Evolutionary conservation across 176 grass and related monocot genomes (phyloP).

Genomic region (Secale cereale): DNA sequence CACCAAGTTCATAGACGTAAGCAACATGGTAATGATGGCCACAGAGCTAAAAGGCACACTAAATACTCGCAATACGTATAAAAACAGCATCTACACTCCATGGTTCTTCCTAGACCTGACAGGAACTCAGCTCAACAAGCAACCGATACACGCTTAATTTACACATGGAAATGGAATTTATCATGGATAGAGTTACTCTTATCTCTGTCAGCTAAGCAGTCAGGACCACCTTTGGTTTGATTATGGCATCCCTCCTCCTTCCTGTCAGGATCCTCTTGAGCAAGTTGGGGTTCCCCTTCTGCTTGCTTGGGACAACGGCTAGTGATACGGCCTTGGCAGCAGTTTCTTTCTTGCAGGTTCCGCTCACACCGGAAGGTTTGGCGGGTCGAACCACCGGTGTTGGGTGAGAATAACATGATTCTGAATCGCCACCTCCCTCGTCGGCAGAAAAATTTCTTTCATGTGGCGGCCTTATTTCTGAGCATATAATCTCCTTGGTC

Average conservation of each 20-base stretch:
- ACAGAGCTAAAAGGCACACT: neutral
- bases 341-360: constrained; percentile 31
- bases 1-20: neutral
- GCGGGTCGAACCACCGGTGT: neutral
- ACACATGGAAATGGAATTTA: neutral
- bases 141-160: constrained; percentile 1
- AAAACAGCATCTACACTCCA: neutral
- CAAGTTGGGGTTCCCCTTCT: constrained; percentile 53
- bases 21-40: neutral
- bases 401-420: constrained; percentile 21
- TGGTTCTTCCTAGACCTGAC: constrained; percentile 2
- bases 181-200: neutral
- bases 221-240: constrained; percentile 34
- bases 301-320: constrained; percentile 36
- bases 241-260: constrained; percentile 52
- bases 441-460: constrained; percentile 5
- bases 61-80: neutral
- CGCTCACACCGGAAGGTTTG: neutral
- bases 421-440: neutral
- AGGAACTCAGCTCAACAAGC: neutral
- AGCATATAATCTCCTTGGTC: constrained; percentile 50
- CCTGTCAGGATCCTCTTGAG: constrained; percentile 64
- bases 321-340: constrained; percentile 33
- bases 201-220: constrained; percentile 29
- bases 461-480: constrained; percentile 11